phyloP scores from a whole-genome alignment of 1,284 basidiomycete genomes.

The Exobasidium cylindrosporum region DNA sequence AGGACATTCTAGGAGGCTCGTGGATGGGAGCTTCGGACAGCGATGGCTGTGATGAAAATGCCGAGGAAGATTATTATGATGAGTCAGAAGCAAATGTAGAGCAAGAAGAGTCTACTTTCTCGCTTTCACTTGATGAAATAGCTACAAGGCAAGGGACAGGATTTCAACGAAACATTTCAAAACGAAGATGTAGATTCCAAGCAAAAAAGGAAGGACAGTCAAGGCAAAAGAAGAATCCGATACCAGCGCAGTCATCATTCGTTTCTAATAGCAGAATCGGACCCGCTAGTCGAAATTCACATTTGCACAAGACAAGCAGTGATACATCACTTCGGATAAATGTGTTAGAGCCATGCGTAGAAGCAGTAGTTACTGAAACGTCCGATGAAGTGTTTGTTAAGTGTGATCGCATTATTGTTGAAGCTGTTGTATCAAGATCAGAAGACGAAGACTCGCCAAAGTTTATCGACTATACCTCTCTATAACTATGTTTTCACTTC shows the following conservation, averaged over 20 bases:
- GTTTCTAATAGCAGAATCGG: neutral
- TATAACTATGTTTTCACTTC: neutral
- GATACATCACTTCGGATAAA: neutral
- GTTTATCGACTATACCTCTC: conserved; percentile 4
- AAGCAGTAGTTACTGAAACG: neutral
- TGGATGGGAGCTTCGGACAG: neutral
- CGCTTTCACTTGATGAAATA: conserved; percentile 7
- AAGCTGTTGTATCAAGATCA: neutral
- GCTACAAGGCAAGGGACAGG: neutral
- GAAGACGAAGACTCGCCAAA: neutral
- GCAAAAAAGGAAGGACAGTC: neutral
- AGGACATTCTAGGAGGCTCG: neutral
- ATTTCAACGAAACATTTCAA: neutral
- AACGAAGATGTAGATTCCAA: neutral
- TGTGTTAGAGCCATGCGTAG: neutral
- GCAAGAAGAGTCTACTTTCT: conserved; percentile 7
- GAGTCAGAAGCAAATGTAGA: neutral
- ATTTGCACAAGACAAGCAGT: neutral
- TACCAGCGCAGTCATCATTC: neutral
- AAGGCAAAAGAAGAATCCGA: neutral
- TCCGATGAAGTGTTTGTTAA: neutral
- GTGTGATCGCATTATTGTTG: conserved; percentile 2
- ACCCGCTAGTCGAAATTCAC: neutral
- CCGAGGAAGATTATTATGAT: neutral
- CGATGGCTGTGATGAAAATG: neutral